Evolutionary conservation across 2,329 filamentous ascomycete genomes (phyloP).

Genomic region (Epicoccum nigrum): DNA sequence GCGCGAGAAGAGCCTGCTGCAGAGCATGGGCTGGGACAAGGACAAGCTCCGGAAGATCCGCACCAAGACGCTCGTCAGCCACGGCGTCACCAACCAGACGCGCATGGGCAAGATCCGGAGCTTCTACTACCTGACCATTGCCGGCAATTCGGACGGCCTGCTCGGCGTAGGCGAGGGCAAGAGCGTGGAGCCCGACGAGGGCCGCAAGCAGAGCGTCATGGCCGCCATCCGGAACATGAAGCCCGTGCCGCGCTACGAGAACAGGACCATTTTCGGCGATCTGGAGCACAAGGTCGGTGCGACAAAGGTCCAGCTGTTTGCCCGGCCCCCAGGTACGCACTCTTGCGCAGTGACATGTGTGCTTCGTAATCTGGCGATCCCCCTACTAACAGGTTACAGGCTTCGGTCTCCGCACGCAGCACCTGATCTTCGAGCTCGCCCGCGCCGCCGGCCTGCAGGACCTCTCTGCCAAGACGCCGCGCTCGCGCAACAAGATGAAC

Average conservation of each 20-base stretch:
- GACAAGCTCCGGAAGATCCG: constrained; percentile 60
- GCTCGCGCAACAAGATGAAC: constrained; percentile 96
- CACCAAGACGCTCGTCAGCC: constrained; percentile 74
- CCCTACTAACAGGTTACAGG: constrained; percentile 61
- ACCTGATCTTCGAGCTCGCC: constrained; percentile 93
- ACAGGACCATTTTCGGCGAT: constrained; percentile 87
- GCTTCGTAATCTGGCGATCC: too few species aligned
- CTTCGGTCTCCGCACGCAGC: constrained; percentile 90
- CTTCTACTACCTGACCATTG: constrained; percentile 76
- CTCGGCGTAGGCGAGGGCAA: constrained; percentile 92
- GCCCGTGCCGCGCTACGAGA: constrained; percentile 89
- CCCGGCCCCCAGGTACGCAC: constrained; percentile 81
- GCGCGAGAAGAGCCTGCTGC: constrained; percentile 58
- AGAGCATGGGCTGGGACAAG: constrained; percentile 62
- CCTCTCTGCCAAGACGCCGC: constrained; percentile 79
- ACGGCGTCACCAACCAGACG: constrained; percentile 87
- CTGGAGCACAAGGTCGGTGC: constrained; percentile 84
- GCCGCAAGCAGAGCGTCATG: constrained; percentile 74
- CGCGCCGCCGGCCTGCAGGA: constrained; percentile 86
- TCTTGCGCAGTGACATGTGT: too few species aligned
- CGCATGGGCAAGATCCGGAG: constrained; percentile 91
- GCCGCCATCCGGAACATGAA: constrained; percentile 89
- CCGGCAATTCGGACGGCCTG: constrained; percentile 84
- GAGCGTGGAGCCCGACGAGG: constrained; percentile 73
- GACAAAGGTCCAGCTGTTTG: constrained; percentile 80